Percentiles rank a stretch among this genome's conserved stretches.
These are phyloP conservation scores for Yueomyces sp. DNA, from an alignment of 1,139 yeast genomes.

Conservation along the genomic window DNA sequence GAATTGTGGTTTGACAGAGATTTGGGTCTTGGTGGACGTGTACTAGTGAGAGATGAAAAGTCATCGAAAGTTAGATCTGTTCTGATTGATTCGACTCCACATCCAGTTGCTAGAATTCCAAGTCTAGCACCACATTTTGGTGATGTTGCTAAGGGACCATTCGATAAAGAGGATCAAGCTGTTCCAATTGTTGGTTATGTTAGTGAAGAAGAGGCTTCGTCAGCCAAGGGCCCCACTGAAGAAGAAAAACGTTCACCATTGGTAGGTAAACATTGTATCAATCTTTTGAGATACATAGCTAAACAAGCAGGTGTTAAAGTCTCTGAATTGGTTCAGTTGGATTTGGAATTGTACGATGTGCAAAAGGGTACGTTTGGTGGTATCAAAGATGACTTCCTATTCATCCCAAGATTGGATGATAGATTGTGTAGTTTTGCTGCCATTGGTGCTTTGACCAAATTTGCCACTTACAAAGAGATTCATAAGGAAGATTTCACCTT, in stretches of 20 bases:
- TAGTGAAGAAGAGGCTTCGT: conserved; percentile 10
- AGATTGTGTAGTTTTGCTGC: conserved; percentile 55
- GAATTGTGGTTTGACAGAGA: conserved; percentile 56
- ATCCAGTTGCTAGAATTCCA: conserved; percentile 55
- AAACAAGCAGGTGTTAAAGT: conserved; percentile 35
- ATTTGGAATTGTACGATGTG: conserved; percentile 51
- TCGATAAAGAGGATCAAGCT: conserved; percentile 48
- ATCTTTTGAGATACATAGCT: conserved; percentile 44
- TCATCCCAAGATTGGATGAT: conserved; percentile 57
- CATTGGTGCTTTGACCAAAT: conserved; percentile 37
- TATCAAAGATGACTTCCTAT: conserved; percentile 44
- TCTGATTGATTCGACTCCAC: conserved; percentile 45
- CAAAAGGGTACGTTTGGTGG: conserved; percentile 55
- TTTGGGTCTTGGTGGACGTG: conserved; percentile 53
- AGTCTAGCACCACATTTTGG: conserved; percentile 60
- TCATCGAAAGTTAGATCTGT: conserved; percentile 28
- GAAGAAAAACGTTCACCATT: conserved; percentile 54
- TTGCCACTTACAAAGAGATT: conserved; percentile 13
- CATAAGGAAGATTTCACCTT: conserved; percentile 28
- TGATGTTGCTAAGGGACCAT: conserved; percentile 35
- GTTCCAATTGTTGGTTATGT: conserved; percentile 48
- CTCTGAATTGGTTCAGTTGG: conserved; percentile 43
- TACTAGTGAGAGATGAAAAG: conserved; percentile 30
- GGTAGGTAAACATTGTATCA: conserved; percentile 45
- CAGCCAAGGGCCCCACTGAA: conserved; percentile 15